A percentile compares a stretch with the other conserved stretches of the same genome.
phyloP scores from a whole-genome alignment of 2,329 filamentous ascomycete genomes.

The Alternaria burnsii region DNA sequence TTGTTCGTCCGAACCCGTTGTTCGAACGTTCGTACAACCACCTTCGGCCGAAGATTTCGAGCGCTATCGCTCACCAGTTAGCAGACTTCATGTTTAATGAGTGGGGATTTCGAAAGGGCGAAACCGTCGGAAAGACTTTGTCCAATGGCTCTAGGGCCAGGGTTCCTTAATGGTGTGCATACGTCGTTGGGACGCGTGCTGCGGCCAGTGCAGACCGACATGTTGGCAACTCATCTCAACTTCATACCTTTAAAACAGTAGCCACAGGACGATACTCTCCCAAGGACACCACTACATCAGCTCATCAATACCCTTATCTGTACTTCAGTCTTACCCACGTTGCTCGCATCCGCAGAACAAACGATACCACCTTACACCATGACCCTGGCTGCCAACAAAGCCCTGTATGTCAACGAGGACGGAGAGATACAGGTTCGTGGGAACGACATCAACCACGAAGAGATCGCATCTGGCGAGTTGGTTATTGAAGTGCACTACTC shows the following conservation, averaged over 20 bases:
- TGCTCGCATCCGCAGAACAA: neutral
- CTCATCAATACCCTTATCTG: neutral
- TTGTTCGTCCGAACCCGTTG: neutral
- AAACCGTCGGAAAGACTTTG: no score
- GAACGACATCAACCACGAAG: neutral
- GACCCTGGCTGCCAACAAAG: neutral
- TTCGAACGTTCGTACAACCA: neutral
- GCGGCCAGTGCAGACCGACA: neutral
- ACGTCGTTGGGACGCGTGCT: neutral
- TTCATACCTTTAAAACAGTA: neutral
- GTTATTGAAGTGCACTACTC: neutral
- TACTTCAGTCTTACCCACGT: neutral
- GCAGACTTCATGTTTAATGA: neutral
- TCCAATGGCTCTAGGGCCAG: neutral
- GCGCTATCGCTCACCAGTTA: neutral
- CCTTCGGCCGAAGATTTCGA: neutral
- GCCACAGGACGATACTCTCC: neutral
- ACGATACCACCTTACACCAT: neutral
- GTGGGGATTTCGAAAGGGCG: no score
- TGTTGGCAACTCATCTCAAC: neutral
- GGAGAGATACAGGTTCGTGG: neutral
- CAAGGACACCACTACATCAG: neutral
- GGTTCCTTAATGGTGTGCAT: neutral
- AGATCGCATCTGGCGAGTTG: neutral
- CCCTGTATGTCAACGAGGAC: slow-evolving; percentile 1